Evolutionary conservation across 768 basidiomycete genomes (phyloP), one percentile per base, ranked within the genome.

Genomic region (Rhodocollybia butyracea): DNA sequence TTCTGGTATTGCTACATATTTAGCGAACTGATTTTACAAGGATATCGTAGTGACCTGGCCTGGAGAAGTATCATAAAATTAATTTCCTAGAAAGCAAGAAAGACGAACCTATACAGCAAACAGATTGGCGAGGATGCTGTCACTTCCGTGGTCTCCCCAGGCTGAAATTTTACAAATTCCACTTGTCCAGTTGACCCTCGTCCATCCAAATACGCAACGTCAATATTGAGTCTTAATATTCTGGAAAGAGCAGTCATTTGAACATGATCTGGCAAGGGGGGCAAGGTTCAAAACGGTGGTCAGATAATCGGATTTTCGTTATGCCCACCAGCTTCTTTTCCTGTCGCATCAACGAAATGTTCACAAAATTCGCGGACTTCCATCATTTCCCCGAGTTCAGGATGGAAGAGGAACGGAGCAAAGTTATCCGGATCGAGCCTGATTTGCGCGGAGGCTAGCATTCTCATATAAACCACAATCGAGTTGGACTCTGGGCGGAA

Each of bases 41-140:
- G 47, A 94, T 86, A 70, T 95, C 93, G 69, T 91, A 95, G 66
- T 95, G 93, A 8, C 93, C 92, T 19, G 93, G 92, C 46, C 91
- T 92, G 55, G 12, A 46, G 51, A 3, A 29, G n/a, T 26, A 7
- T 2, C 51, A 43, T 8, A 53, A n/a, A 12, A 53, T 47, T 57
- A 39, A 27, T 19, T 58, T 29, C 12, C 19, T 54, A 34, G 56
- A 43, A 29, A 31, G 38, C 8, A 19, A 29, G 10, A 27, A 19
- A 8, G 38, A 26, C 61, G 59, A 60, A 91, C 92, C 91, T 76
- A 70, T 92, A 94, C 29, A 94, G 71, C 57, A 94, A 67, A 46
- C 79, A 78, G 10, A 93, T 71, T 2, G 89, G 85, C n/a, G 74
- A 63, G 22, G 72, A 68, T 13, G 72, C 69, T 19, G 69, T 63